Base-by-base conservation (phyloP, 2,329 filamentous ascomycete genomes). In the Oidium heveae region DNA sequence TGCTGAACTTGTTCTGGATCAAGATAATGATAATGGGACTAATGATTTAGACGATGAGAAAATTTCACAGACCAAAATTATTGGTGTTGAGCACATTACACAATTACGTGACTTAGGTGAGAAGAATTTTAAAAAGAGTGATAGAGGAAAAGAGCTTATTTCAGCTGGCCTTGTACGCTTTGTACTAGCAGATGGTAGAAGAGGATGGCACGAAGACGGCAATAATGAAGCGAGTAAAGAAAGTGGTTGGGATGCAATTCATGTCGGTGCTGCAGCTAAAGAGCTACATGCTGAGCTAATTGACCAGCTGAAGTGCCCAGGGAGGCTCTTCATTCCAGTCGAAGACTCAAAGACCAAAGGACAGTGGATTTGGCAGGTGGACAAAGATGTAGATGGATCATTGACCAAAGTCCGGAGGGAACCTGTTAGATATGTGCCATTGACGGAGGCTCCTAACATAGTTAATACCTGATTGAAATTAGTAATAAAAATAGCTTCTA, bases 181-280 rank as follows among this genome's bases (percentile, higher is more conserved):
- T 63, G 72, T 88, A 1, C 72, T 78, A 0, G 87, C 79, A 0
- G 88, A 95, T 68, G 84, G 83, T 1, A 68, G 84, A 5, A 72
- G 75, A 58, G 83, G 83, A 0, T 82, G 75, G 74, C 63, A 53
- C 7, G 58, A 71, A 6, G 71, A 71, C 55, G 68, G 72, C 69
- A 68, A 66, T 33, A 28, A 28, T 28, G 24, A 28, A 3, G 24
- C 24, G 6, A 28, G 6, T 28, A 28, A 28, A 28, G 3, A 3
- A 28, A 3, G 24, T 28, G 74, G 79, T 0, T 98, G 89, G 73
- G 86, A 96, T 72, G 88, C 84, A 2, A 96, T 98, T 57, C 91
- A 96, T 65, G 91, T 96, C 2, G 91, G 91, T 0, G 91, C 91
- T 0, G 84, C 86, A 8, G 89, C 89, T 0, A 74, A 70, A 24